A percentile compares a stretch with the other conserved stretches of the same genome.
Conservation (phyloP, 1,284 basidiomycete genomes). For the Pseudozyma thailandica region DNA sequence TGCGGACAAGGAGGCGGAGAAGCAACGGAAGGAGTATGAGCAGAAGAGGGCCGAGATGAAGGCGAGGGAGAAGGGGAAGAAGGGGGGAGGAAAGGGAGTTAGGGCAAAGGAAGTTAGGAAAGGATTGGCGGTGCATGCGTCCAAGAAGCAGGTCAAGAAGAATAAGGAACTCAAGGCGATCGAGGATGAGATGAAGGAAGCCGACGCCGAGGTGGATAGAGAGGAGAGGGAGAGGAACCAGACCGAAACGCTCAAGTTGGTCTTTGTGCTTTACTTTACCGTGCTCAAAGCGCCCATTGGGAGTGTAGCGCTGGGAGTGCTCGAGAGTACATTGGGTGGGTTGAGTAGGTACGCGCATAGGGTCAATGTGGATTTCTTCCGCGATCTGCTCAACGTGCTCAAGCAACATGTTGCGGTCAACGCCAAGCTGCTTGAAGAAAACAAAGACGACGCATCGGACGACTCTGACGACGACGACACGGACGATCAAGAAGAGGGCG, state of each 20-base stretch:
- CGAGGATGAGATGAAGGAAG: conserved; percentile 70
- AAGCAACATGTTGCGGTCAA: conserved; percentile 76
- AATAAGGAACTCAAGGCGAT: conserved; percentile 59
- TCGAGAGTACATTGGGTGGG: conserved; percentile 89
- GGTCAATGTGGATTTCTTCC: conserved; percentile 99
- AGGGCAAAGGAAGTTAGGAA: conserved; percentile 68
- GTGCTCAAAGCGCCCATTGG: conserved; percentile 83
- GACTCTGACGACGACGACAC: conserved; percentile 1
- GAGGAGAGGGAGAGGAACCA: conserved; percentile 90
- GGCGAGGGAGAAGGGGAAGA: conserved; percentile 27
- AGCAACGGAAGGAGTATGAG: conserved; percentile 62
- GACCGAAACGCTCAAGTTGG: conserved; percentile 96
- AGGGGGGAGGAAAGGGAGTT: conserved; percentile 5
- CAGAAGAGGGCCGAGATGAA: conserved; percentile 66
- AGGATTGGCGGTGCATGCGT: conserved; percentile 58
- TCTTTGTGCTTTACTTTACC: conserved; percentile 97
- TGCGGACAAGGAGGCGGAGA: conserved; percentile 75
- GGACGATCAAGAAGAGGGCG: conserved; percentile 9
- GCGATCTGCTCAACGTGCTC: conserved; percentile 88
- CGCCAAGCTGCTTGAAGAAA: conserved; percentile 8
- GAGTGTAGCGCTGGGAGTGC: conserved; percentile 77
- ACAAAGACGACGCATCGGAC: not conserved
- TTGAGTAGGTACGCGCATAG: conserved; percentile 93
- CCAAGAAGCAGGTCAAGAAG: conserved; percentile 64
- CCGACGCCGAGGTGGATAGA: conserved; percentile 90